A percentile compares a stretch with the other conserved stretches of the same genome.
Conservation (phyloP, 2,329 filamentous ascomycete genomes). For the Huntiella moniliformis region DNA sequence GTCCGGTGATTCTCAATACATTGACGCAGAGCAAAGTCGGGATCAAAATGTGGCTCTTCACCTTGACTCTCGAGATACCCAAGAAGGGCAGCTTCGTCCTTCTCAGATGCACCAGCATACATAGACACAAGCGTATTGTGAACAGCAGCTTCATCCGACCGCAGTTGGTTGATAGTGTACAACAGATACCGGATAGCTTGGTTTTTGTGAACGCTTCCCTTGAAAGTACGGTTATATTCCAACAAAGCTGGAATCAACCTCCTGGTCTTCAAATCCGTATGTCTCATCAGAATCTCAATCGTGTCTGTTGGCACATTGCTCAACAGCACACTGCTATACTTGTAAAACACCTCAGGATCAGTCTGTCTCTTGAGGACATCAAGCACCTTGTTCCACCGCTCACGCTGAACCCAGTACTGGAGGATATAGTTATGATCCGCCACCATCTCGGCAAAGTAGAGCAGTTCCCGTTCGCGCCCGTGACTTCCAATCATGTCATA, state of each 20-base stretch:
- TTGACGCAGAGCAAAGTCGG: slow-evolving; percentile 84
- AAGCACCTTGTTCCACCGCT: slow-evolving; percentile 76
- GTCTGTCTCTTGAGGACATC: slow-evolving; percentile 84
- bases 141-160: slow-evolving; percentile 65
- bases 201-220: slow-evolving; percentile 52
- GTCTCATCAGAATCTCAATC: slow-evolving; percentile 90
- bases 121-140: slow-evolving; percentile 96
- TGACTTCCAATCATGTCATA: slow-evolving; percentile 96
- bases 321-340: slow-evolving; percentile 94
- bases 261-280: slow-evolving; percentile 64
- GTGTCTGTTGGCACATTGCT: slow-evolving; percentile 66
- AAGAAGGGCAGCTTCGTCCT: slow-evolving; percentile 69
- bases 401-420: slow-evolving; percentile 91
- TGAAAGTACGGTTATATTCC: slow-evolving; percentile 71
- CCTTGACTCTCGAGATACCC: slow-evolving; percentile 83
- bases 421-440: slow-evolving; percentile 91
- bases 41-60: slow-evolving; percentile 72
- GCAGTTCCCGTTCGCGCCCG: slow-evolving; percentile 76
- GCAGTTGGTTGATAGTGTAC: slow-evolving; percentile 75
- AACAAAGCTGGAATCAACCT: slow-evolving; percentile 84
- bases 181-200: slow-evolving; percentile 88
- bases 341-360: slow-evolving; percentile 83
- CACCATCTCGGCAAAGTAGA: slow-evolving; percentile 75
- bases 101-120: slow-evolving; percentile 69
- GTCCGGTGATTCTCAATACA: slow-evolving; percentile 91